A percentile compares a stretch with the other conserved stretches of the same genome.
Conservation (phyloP, 805 yeast genomes). For the Teunomyces cretensis region DNA sequence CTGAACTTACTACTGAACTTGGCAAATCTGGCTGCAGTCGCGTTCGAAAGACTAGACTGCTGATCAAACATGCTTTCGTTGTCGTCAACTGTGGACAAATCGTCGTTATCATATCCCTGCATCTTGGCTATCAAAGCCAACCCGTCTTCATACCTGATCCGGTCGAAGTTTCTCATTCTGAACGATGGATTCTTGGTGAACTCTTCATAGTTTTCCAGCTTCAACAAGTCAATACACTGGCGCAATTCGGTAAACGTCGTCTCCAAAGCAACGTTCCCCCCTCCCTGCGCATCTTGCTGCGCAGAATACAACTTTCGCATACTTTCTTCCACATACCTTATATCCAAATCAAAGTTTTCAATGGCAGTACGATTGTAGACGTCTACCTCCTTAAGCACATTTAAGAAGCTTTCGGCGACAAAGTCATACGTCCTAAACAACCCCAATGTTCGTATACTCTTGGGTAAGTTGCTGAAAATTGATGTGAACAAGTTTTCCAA, state of each 20-base stretch:
- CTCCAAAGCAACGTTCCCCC: constrained; percentile 53
- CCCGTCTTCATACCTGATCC: constrained; percentile 75
- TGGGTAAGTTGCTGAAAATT: constrained; percentile 79
- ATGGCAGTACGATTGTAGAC: constrained; percentile 61
- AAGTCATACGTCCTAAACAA: constrained; percentile 85
- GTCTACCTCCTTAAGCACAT: constrained; percentile 54
- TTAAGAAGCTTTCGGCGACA: constrained; percentile 68
- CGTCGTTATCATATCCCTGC: constrained; percentile 19
- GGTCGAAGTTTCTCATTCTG: constrained; percentile 58
- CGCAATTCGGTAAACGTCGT: constrained; percentile 77
- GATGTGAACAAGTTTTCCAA: constrained; percentile 83
- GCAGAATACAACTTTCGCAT: constrained; percentile 38
- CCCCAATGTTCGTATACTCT: constrained; percentile 72
- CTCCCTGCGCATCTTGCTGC: constrained; percentile 17
- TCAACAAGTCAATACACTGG: constrained; percentile 73
- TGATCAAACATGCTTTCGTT: constrained; percentile 15
- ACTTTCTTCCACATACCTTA: constrained; percentile 67
- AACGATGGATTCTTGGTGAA: constrained; percentile 51
- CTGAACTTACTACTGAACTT: constrained; percentile 16
- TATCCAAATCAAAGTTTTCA: constrained; percentile 74
- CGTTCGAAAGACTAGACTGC: constrained; percentile 22
- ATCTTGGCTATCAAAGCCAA: constrained; percentile 56
- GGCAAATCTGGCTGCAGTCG: constrained; percentile 17
- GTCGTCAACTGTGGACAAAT: constrained; percentile 12
- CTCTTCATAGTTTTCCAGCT: constrained; percentile 61